Evolutionary conservation across 2,329 filamentous ascomycete species (phyloP), one percentile per base, ranked within the genome.

Genomic region (Trichoderma sp.): DNA sequence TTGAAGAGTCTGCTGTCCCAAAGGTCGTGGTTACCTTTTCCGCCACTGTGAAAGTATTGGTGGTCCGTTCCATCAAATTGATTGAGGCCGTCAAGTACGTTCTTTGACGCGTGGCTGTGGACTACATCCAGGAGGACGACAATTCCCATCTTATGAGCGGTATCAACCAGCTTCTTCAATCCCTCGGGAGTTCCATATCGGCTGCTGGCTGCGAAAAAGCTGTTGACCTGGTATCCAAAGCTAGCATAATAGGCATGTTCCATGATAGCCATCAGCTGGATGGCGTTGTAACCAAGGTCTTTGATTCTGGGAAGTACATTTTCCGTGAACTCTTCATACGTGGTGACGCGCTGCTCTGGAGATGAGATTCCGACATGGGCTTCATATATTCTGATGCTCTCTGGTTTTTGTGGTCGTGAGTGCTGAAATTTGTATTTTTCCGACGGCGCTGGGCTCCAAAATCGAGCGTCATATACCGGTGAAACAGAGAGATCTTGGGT

Each of bases 161-260:
- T 97, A 82, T 99, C 97, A 78, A 99, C 94, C 66, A 99, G 90
- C 87, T 98, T 96, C 85, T 98, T 99, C 79, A 99, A 88, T 50
- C 98, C 97, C 81, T 99, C 97, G 0, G 97, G 97, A 1, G 92
- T 90, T 59, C 97, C 97, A 82, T 98, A 99, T 77, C 97, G 92
- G 84, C 96, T 98, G 85, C 95, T 98, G 14, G 96, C 95, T 33
- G 97, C 97, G 81, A 98, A 99, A 88, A 99, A 99, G 85, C 94
- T 98, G 87, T 98, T 99, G 86, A 99, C 91, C 85, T 99, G 97
- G 84, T 99, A 99, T 64, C 97, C 97, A 81, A 99, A 99, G 82
- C 96, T 98, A 81, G 97, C 97, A 83, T 99, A 99, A 88, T 99
- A 99, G 67, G 97, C 97, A 85, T 99, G 97, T 83, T 99, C 97